phyloP scores from a whole-genome alignment of 108 stramenopile genomes.

The Nitzschia sp. region DNA sequence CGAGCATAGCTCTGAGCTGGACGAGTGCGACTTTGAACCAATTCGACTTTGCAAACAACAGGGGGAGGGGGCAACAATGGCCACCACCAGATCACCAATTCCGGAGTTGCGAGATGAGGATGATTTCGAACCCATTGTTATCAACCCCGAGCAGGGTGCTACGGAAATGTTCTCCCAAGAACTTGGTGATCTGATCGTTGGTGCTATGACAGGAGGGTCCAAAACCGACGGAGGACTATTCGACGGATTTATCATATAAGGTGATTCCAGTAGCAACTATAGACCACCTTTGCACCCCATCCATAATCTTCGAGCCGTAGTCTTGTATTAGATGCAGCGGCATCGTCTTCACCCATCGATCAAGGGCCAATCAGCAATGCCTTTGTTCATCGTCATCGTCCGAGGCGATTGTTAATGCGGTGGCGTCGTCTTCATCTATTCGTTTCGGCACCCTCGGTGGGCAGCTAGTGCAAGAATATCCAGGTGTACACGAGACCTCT shows the following conservation, averaged over 20 bases:
- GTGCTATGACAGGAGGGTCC: background rate
- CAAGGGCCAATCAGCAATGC: too few species aligned
- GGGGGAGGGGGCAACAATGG: too few species aligned
- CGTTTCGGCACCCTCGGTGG: background rate
- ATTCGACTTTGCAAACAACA: background rate
- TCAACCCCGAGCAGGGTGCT: background rate
- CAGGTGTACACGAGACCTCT: background rate
- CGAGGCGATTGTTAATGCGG: background rate
- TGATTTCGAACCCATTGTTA: background rate
- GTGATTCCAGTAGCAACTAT: too few species aligned
- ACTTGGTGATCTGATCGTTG: background rate
- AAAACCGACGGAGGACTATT: background rate
- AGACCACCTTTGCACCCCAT: too few species aligned
- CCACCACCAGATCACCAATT: too few species aligned
- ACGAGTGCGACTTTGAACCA: background rate
- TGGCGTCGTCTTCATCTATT: constrained; percentile 2
- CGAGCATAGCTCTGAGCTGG: background rate
- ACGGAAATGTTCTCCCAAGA: background rate
- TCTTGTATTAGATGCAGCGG: too few species aligned
- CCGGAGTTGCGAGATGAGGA: background rate
- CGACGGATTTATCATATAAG: background rate
- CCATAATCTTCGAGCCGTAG: too few species aligned
- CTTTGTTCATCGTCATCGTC: background rate
- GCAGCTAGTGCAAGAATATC: too few species aligned
- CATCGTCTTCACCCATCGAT: too few species aligned